Base-by-base conservation (phyloP, 106 monocot species). In the Dioscorea alata region DNA sequence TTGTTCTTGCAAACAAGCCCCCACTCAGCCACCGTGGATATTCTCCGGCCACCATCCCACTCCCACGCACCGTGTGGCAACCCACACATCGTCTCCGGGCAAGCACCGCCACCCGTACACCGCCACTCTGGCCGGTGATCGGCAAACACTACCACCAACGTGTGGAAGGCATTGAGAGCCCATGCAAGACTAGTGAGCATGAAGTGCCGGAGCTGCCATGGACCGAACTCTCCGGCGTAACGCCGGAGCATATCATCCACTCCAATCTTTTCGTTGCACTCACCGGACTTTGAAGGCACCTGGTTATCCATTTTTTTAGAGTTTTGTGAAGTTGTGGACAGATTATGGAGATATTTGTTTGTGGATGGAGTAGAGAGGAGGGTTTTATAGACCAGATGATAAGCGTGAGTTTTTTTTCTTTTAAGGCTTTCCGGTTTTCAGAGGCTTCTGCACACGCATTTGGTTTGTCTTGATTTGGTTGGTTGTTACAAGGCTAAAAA, bases 171-270 rank as follows among this genome's bases (percentile, higher is more conserved):
- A 23, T 59, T 33, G 0, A 71, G 57, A 20, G 24, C 17, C 76
- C 76, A 77, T 1, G 76, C 76, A 14, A 75, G 28, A 20, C 66
- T 74, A 57, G 57, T 58, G 28, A 74, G 66, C 31, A 31, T n/a
- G 67, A 61, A 75, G 49, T 75, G 75, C 51, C 75, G 33, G 18
- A 60, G 23, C 57, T 75, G 75, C 75, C 75, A 75, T 0, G 56
- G 28, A 49, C 74, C 75, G 31, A 75, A 75, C 67, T 75, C 75
- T 7, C 60, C 75, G 19, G 75, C 75, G 51, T 75, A 61, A 14
- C 49, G 57, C 67, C n/a, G 20, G 59, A 75, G 75, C 49, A 28
- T 65, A 25, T 75, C 75, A 53, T 75, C 75, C 1, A 75, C 25
- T 4, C 60, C 60, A 12, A 75, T 54, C 31, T 49, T 59, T 20